These are phyloP conservation scores for Scleromitrula shiraiana DNA, from an alignment of 2,329 filamentous ascomycete species.

Conservation along the genomic window DNA sequence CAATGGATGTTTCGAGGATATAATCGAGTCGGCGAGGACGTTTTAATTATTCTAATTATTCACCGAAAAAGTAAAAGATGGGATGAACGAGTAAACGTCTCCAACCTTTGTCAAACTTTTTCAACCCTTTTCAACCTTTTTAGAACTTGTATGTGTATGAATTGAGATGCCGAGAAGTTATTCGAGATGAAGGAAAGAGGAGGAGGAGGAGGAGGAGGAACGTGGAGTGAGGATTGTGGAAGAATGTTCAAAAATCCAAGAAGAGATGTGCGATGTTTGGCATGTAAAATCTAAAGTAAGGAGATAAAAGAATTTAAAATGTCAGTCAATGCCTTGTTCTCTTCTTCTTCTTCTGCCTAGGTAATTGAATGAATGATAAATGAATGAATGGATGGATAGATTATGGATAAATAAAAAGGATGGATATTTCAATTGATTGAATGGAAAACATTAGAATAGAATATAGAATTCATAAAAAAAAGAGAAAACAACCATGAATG, in stretches of 20 bases:
- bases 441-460: neutral
- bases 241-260: slow-evolving; percentile 10
- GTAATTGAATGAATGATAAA: neutral
- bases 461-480: neutral
- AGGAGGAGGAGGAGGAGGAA: slow-evolving; percentile 22
- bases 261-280: slow-evolving; percentile 26
- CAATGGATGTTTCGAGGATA: too few relatives aligned
- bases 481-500: too few relatives aligned
- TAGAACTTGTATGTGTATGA: slow-evolving; percentile 10
- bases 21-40: too few relatives aligned
- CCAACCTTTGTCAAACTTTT: slow-evolving; percentile 20
- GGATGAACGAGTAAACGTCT: slow-evolving; percentile 34
- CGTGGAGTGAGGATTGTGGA: slow-evolving; percentile 10
- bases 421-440: too few relatives aligned
- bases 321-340: slow-evolving; percentile 24
- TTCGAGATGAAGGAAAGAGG: too few relatives aligned
- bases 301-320: slow-evolving; percentile 21
- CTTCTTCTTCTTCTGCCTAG: neutral
- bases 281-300: slow-evolving; percentile 26
- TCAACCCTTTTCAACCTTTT: neutral
- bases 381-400: too few relatives aligned
- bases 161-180: slow-evolving; percentile 21
- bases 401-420: too few relatives aligned
- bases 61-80: slow-evolving; percentile 17
- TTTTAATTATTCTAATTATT: too few relatives aligned